These are phyloP conservation scores for Thalassiosira delicatula DNA, from an alignment of 352 stramenopile species.

Conservation along the genomic window DNA sequence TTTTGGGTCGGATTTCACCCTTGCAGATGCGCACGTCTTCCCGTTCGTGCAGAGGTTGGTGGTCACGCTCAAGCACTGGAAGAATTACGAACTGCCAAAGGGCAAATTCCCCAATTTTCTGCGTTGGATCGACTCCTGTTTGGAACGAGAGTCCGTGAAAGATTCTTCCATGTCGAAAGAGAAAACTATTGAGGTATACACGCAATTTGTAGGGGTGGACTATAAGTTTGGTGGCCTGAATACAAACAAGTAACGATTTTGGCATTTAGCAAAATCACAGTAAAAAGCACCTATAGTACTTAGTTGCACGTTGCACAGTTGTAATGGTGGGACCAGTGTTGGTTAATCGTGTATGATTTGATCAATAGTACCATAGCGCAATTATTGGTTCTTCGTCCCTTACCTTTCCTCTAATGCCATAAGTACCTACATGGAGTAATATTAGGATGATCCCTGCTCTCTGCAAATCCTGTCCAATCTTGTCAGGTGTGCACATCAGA, in stretches of 20 bases:
- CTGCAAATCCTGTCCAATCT: too few species aligned
- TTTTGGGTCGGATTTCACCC: conserved; percentile 55
- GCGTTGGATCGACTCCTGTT: conserved; percentile 50
- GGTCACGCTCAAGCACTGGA: conserved; percentile 61
- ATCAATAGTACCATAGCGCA: too few species aligned
- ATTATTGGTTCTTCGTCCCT: too few species aligned
- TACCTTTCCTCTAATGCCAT: too few species aligned
- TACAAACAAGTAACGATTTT: conserved; percentile 59
- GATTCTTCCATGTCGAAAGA: conserved; percentile 56
- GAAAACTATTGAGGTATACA: conserved; percentile 62
- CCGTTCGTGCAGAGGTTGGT: conserved; percentile 62
- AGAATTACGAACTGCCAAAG: conserved; percentile 56
- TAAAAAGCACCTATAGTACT: too few species aligned
- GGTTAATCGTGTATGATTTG: too few species aligned
- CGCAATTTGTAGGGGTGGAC: conserved; percentile 50
- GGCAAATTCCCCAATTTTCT: conserved; percentile 60
- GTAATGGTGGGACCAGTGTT: too few species aligned
- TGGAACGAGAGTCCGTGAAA: conserved; percentile 56
- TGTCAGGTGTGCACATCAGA: too few species aligned
- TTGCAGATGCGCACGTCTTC: conserved; percentile 64
- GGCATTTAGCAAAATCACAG: too few species aligned
- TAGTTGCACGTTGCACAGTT: too few species aligned
- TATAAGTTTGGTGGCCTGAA: conserved; percentile 69
- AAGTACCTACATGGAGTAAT: too few species aligned
- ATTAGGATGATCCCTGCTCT: too few species aligned